Percentiles rank a stretch among this genome's conserved stretches.
Evolutionary conservation across 2,329 filamentous ascomycete species (phyloP).

Genomic region (Cryphonectria parasitica): DNA sequence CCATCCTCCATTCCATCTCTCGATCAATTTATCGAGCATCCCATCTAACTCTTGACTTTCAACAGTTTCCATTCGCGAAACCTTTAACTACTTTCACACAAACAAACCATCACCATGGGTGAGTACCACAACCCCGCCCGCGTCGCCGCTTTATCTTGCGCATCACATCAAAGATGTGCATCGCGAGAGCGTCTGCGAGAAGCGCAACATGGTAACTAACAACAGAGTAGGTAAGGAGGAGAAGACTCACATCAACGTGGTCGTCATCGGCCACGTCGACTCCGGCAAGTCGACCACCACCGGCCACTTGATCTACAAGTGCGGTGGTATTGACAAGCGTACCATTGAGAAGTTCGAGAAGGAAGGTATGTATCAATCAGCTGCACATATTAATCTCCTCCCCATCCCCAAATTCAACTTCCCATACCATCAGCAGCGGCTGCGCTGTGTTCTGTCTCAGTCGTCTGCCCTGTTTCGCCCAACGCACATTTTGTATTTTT

Average conservation of each 20-base stretch:
- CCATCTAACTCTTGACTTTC: slow-evolving; percentile 18
- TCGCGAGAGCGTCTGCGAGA: neutral
- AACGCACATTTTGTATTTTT: slow-evolving; percentile 29
- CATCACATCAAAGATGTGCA: slow-evolving; percentile 1
- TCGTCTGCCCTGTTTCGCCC: slow-evolving; percentile 27
- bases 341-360: slow-evolving; percentile 99
- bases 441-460: neutral
- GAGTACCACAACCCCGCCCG: slow-evolving; percentile 18
- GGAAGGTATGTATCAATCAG: slow-evolving; percentile 59
- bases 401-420: neutral
- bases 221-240: slow-evolving; percentile 70
- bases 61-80: slow-evolving; percentile 25
- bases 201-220: neutral
- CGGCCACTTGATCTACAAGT: slow-evolving; percentile 99
- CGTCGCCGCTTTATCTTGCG: neutral
- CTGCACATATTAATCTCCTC: neutral
- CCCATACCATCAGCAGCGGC: too few species aligned
- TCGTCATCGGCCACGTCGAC: slow-evolving; percentile 81
- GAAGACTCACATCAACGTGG: slow-evolving; percentile 86
- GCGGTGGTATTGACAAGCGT: slow-evolving; percentile 99
- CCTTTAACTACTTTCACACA: slow-evolving; percentile 23
- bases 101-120: slow-evolving; percentile 29
- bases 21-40: slow-evolving; percentile 12
- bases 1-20: neutral
- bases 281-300: slow-evolving; percentile 98